These are phyloP conservation scores for Porphyrellus cyaneotinctus DNA, from an alignment of 768 basidiomycete genomes.

Conservation along the genomic window DNA sequence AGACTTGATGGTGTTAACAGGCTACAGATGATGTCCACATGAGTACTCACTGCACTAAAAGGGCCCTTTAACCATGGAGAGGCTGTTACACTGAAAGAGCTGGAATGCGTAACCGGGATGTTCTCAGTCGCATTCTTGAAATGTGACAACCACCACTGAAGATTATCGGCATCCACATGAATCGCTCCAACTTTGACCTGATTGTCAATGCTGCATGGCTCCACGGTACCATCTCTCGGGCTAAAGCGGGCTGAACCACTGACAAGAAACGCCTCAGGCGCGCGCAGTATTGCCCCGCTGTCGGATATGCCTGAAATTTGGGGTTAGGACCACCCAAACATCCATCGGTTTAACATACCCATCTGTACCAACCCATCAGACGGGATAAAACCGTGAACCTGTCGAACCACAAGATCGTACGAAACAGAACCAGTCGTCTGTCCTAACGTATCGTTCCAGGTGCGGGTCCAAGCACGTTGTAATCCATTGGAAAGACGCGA, in stretches of 20 bases:
- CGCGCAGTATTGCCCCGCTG: constrained; percentile 39
- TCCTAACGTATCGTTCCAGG: constrained; percentile 69
- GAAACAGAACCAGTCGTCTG: constrained; percentile 54
- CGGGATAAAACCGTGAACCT: constrained; percentile 43
- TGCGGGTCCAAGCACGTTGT: constrained; percentile 60
- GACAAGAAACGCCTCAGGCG: constrained; percentile 44
- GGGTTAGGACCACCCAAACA: background rate
- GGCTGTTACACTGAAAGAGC: constrained; percentile 3
- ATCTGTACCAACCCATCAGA: constrained; percentile 14
- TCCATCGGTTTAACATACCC: constrained; percentile 26
- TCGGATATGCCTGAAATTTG: constrained; percentile 18
- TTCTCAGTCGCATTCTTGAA: constrained; percentile 7
- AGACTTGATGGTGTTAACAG: constrained; percentile 16
- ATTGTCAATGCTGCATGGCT: constrained; percentile 49
- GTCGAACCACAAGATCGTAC: constrained; percentile 46
- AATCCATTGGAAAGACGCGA: constrained; percentile 57
- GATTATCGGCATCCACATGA: constrained; percentile 44
- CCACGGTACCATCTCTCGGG: constrained; percentile 51
- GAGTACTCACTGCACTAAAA: constrained; percentile 21
- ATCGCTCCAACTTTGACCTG: constrained; percentile 45
- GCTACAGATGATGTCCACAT: background rate
- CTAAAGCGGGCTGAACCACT: constrained; percentile 51
- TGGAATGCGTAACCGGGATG: background rate
- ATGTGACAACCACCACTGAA: constrained; percentile 12
- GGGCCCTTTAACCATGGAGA: constrained; percentile 30